Evolutionary conservation across 768 basidiomycete genomes (phyloP).

Genomic region (Boletus sensibilis): DNA sequence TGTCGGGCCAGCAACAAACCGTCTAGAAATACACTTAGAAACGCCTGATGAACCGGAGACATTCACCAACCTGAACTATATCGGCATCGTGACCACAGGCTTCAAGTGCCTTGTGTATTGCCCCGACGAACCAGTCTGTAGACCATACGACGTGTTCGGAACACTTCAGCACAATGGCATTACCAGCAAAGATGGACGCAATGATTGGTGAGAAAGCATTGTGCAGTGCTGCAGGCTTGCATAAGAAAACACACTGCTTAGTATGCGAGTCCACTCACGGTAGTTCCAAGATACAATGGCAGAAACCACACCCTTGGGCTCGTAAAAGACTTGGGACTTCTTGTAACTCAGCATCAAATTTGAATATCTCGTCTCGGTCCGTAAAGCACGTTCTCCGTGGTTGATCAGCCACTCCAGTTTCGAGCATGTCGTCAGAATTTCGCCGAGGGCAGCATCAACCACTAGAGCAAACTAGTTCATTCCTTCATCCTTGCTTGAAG

Average conservation of each 20-base stretch:
- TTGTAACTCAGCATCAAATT: constrained; percentile 76
- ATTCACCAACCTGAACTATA: constrained; percentile 69
- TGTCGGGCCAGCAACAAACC: constrained; percentile 85
- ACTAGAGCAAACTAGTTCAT: constrained; percentile 46
- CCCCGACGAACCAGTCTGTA: constrained; percentile 76
- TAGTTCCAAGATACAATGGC: constrained; percentile 97
- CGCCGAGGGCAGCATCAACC: constrained; percentile 91
- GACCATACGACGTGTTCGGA: constrained; percentile 94
- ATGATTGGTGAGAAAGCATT: constrained; percentile 94
- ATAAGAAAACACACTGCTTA: neutral
- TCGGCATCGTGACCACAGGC: constrained; percentile 85
- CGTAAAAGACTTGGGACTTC: constrained; percentile 74
- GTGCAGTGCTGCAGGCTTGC: constrained; percentile 68
- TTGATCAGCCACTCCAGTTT: constrained; percentile 92
- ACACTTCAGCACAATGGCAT: constrained; percentile 87
- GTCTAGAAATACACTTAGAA: constrained; percentile 43
- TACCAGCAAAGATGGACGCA: constrained; percentile 87
- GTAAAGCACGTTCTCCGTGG: constrained; percentile 76
- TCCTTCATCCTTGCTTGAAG: neutral
- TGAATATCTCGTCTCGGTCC: constrained; percentile 66
- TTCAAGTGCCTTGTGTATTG: constrained; percentile 71
- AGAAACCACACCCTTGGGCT: constrained; percentile 89
- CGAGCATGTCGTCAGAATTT: constrained; percentile 91
- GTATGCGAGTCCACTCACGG: constrained; percentile 47
- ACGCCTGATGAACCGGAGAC: neutral